Evolutionary conservation across 2,329 filamentous ascomycete genomes (phyloP).

Genomic region (Gliomastix tumulicola): DNA sequence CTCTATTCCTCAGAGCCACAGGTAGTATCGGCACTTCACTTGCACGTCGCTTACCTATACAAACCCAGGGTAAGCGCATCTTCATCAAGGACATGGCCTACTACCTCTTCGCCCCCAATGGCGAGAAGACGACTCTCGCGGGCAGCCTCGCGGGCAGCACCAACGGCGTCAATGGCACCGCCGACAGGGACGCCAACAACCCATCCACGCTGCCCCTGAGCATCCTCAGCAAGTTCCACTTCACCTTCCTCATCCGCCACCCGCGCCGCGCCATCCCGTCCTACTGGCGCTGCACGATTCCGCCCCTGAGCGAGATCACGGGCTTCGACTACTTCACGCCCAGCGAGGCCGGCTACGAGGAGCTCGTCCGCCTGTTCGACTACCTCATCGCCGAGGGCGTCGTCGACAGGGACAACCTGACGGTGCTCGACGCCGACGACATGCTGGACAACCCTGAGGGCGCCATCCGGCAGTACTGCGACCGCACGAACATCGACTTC

Average conservation of each 20-base stretch:
- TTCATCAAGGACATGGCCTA: slow-evolving; percentile 99
- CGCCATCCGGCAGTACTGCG: slow-evolving; percentile 74
- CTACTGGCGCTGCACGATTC: slow-evolving; percentile 90
- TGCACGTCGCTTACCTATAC: slow-evolving; percentile 2
- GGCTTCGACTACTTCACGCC: slow-evolving; percentile 85
- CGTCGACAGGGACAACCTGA: slow-evolving; percentile 68
- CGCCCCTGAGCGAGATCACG: slow-evolving; percentile 74
- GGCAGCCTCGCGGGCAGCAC: slow-evolving; percentile 66
- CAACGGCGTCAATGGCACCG: too few species aligned
- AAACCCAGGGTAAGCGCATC: slow-evolving; percentile 76
- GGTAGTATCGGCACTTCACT: neutral
- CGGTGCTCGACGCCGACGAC: slow-evolving; percentile 89
- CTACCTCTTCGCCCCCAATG: slow-evolving; percentile 75
- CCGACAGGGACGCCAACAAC: slow-evolving; percentile 71
- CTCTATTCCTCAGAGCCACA: too few species aligned
- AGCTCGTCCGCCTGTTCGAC: slow-evolving; percentile 82
- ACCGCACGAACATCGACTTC: slow-evolving; percentile 72
- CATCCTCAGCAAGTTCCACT: slow-evolving; percentile 76
- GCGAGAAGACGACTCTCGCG: slow-evolving; percentile 61
- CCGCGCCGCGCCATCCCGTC: slow-evolving; percentile 88
- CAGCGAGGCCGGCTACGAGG: slow-evolving; percentile 81
- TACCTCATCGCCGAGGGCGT: slow-evolving; percentile 65
- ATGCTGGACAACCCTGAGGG: slow-evolving; percentile 76
- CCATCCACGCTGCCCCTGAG: slow-evolving; percentile 76
- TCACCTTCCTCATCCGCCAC: slow-evolving; percentile 94